Conservation (phyloP, 495 filamentous ascomycete genomes). For the Cryomyces minteri region DNA sequence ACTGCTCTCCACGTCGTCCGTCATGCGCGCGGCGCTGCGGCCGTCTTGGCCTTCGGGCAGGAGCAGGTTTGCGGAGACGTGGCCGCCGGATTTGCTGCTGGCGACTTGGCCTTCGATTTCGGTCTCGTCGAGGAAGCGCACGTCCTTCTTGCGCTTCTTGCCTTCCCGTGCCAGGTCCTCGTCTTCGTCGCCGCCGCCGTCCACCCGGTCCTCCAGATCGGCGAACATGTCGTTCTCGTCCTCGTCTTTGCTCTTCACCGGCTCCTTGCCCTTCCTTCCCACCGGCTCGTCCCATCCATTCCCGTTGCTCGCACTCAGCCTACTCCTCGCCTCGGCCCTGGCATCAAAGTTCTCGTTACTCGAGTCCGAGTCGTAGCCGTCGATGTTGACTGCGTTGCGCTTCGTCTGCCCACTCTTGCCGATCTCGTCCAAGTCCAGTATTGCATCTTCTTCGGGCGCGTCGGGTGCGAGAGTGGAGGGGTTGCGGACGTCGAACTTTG, state of each 20-base stretch:
- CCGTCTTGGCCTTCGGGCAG: constrained; percentile 10
- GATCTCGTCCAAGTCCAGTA: constrained; percentile 83
- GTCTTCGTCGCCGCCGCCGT: constrained; percentile 21
- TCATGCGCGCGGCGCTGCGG: constrained; percentile 5
- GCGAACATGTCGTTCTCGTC: constrained; percentile 88
- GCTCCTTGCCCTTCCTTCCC: constrained; percentile 11
- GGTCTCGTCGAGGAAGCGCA: constrained; percentile 53
- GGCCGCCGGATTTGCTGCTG: constrained; percentile 50
- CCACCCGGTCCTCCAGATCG: constrained; percentile 42
- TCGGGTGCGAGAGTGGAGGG: constrained; percentile 74
- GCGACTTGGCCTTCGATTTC: constrained; percentile 80
- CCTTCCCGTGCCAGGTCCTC: constrained; percentile 21
- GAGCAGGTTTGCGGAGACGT: constrained; percentile 38
- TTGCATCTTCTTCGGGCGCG: constrained; percentile 57
- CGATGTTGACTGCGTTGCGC: constrained; percentile 82
- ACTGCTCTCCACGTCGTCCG: constrained; percentile 22
- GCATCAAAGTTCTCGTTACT: constrained; percentile 79
- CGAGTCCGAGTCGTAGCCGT: constrained; percentile 91
- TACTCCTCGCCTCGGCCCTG: constrained; percentile 39
- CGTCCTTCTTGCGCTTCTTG: constrained; percentile 55
- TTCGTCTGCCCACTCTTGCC: constrained; percentile 64
- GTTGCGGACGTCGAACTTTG: constrained; percentile 88
- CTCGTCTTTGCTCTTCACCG: constrained; percentile 37
- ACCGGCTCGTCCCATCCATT: not conserved
- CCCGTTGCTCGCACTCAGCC: constrained; percentile 25